Conservation (phyloP, 2,329 filamentous ascomycete genomes). For the Apiospora malaysiana region DNA sequence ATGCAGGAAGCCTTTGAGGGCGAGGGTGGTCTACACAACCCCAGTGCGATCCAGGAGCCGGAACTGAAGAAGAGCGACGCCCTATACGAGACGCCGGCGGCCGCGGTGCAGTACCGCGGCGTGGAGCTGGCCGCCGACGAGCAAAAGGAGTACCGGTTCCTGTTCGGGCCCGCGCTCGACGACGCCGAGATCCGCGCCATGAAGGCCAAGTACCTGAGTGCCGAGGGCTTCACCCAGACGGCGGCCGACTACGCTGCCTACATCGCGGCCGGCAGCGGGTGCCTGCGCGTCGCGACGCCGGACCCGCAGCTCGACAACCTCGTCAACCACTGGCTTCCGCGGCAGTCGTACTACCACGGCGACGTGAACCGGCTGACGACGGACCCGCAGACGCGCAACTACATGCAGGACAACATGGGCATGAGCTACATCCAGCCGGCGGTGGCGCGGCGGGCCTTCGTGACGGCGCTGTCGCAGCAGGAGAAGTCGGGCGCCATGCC, state of each 20-base stretch:
- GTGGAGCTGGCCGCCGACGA: conserved; percentile 46
- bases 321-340: conserved; percentile 64
- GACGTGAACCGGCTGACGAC: conserved; percentile 64
- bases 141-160: conserved; percentile 55
- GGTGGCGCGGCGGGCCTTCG: conserved; percentile 54
- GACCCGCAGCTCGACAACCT: conserved; percentile 62
- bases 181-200: conserved; percentile 55
- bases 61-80: conserved; percentile 54
- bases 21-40: conserved; percentile 60
- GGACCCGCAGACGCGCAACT: conserved; percentile 64
- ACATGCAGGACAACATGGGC: conserved; percentile 66
- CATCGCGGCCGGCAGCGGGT: conserved; percentile 56
- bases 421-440: conserved; percentile 62
- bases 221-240: conserved; percentile 52
- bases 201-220: conserved; percentile 54
- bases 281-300: conserved; percentile 58
- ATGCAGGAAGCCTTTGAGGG: conserved; percentile 60
- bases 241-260: conserved; percentile 56
- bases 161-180: conserved; percentile 61
- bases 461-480: conserved; percentile 58
- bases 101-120: conserved; percentile 58
- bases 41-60: conserved; percentile 48
- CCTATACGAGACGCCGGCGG: conserved; percentile 60
- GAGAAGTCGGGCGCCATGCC: conserved; percentile 62
- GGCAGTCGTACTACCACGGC: conserved; percentile 64